A percentile compares a stretch with the other conserved stretches of the same genome.
phyloP scores from a whole-genome alignment of 257 asterid genomes.

The Anisodus acutangulus region DNA sequence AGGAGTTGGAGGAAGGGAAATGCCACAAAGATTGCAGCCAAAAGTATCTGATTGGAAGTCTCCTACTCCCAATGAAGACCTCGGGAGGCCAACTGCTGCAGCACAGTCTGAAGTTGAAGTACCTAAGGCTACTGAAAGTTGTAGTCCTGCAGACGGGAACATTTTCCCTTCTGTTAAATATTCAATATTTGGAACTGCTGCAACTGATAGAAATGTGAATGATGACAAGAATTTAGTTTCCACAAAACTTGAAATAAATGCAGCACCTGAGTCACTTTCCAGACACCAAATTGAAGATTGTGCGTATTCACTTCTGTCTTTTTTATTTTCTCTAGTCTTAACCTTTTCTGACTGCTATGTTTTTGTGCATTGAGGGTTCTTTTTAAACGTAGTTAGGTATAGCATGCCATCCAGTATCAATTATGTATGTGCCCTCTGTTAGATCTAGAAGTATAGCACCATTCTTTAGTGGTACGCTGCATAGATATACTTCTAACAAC shows the following conservation, averaged over 20 bases:
- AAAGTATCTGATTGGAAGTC: constrained; percentile 66
- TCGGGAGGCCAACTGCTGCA: constrained; percentile 53
- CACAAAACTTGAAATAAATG: constrained; percentile 53
- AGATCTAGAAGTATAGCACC: constrained; percentile 14
- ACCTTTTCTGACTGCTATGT: neutral
- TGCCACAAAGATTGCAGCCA: constrained; percentile 63
- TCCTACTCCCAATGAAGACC: constrained; percentile 61
- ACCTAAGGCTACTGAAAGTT: constrained; percentile 51
- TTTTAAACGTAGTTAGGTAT: neutral
- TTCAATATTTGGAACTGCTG: constrained; percentile 47
- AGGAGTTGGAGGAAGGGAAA: constrained; percentile 67
- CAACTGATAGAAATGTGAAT: constrained; percentile 51
- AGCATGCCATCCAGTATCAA: neutral
- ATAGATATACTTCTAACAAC: neutral
- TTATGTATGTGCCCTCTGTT: neutral
- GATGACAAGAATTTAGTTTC: constrained; percentile 57
- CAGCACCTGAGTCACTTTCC: constrained; percentile 46
- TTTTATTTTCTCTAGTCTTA: constrained; percentile 22
- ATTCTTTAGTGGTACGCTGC: constrained; percentile 7
- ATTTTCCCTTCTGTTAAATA: constrained; percentile 50
- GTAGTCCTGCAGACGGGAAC: constrained; percentile 53
- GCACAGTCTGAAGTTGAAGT: constrained; percentile 57
- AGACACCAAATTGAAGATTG: constrained; percentile 62
- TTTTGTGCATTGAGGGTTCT: neutral
- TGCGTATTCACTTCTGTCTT: constrained; percentile 44